Conservation (phyloP, 257 asterid genomes). For the Linderniella brevidens region DNA sequence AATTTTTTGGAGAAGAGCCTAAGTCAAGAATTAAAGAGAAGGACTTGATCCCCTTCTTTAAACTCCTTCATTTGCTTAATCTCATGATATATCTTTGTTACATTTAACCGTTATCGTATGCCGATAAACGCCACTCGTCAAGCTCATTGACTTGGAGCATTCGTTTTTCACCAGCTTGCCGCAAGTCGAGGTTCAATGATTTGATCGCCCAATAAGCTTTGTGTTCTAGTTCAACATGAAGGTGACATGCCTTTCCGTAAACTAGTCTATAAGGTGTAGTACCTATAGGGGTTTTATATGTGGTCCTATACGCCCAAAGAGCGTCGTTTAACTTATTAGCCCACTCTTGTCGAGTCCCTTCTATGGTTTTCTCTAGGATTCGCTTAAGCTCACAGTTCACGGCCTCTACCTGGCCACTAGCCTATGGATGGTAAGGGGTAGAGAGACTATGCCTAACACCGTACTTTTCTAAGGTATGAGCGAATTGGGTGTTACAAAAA, state of each 20-base stretch:
- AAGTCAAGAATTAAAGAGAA: too few relatives aligned
- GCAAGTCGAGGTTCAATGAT: too few relatives aligned
- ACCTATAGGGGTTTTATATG: neutral
- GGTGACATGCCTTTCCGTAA: conserved; percentile 1
- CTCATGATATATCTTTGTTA: too few relatives aligned
- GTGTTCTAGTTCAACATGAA: neutral
- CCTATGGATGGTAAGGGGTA: neutral
- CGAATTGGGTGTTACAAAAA: neutral
- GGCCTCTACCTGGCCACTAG: neutral
- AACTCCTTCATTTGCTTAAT: too few relatives aligned
- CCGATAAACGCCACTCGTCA: too few relatives aligned
- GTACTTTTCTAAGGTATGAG: neutral
- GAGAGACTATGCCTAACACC: neutral
- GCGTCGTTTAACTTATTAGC: neutral
- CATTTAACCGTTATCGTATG: too few relatives aligned
- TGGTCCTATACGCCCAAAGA: neutral
- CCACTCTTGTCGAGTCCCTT: neutral
- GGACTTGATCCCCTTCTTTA: too few relatives aligned
- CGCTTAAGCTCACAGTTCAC: neutral
- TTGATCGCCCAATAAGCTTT: neutral
- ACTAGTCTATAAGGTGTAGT: neutral
- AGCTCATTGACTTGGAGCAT: too few relatives aligned
- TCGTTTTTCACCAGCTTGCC: too few relatives aligned
- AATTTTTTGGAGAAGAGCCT: too few relatives aligned
- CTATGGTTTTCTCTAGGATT: neutral